Conservation (phyloP, 495 filamentous ascomycete species). For the Tuber magnatum region DNA sequence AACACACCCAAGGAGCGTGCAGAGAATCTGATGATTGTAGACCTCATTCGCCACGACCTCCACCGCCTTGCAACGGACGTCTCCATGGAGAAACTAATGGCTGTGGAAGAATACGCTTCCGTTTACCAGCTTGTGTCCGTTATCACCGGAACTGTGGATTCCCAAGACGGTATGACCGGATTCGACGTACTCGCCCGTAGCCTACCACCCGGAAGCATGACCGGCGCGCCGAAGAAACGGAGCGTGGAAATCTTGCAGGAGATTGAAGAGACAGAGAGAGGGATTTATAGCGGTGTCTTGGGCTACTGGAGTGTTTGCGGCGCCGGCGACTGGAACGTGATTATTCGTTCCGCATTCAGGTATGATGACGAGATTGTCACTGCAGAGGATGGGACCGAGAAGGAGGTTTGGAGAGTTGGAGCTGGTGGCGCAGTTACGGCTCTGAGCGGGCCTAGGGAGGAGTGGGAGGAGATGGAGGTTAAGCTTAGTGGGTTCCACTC, state of each 20-base stretch:
- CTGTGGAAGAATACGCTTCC: slow-evolving; percentile 80
- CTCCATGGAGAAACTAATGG: slow-evolving; percentile 58
- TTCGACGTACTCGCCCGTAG: slow-evolving; percentile 69
- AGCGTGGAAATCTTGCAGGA: slow-evolving; percentile 69
- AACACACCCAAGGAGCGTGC: slow-evolving; percentile 79
- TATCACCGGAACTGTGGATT: slow-evolving; percentile 61
- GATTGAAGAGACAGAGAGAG: slow-evolving; percentile 62
- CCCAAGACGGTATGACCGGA: slow-evolving; percentile 45
- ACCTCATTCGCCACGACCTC: slow-evolving; percentile 86
- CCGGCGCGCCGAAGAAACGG: slow-evolving; percentile 85
- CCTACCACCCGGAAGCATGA: slow-evolving; percentile 89
- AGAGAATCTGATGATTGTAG: slow-evolving; percentile 97
- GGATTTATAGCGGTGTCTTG: slow-evolving; percentile 79
- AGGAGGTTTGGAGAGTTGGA: slow-evolving; percentile 69
- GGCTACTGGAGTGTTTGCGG: slow-evolving; percentile 85
- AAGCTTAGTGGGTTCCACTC: slow-evolving; percentile 51
- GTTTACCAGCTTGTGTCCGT: slow-evolving; percentile 88
- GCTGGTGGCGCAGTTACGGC: slow-evolving; percentile 84
- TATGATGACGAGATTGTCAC: slow-evolving; percentile 50
- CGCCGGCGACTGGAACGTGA: slow-evolving; percentile 76
- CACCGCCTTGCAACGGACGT: slow-evolving; percentile 69
- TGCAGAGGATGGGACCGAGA: slow-evolving; percentile 26
- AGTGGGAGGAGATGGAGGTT: slow-evolving; percentile 85
- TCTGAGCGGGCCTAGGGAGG: slow-evolving; percentile 65
- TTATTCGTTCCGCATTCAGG: slow-evolving; percentile 71